Base-by-base conservation (phyloP, 2,329 filamentous ascomycete species). In the Fusarium oxysporum region DNA sequence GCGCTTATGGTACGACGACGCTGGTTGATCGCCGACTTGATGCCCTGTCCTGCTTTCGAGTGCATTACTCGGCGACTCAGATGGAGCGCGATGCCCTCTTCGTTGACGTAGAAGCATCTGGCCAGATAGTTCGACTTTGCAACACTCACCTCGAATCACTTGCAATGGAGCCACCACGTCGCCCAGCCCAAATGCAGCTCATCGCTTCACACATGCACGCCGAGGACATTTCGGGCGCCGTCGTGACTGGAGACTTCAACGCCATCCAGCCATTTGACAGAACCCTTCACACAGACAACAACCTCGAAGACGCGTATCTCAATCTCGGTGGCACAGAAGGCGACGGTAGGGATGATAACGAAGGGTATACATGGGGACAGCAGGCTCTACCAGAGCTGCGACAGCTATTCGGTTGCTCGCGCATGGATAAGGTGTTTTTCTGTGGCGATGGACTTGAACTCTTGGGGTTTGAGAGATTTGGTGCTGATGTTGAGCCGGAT, bases 91-190 rank as follows among this genome's bases (percentile, higher is more conserved):
- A 90, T 73, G 88, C 81, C 6, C 77, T 89, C 3, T 89, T 90
- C 62, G 82, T 89, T n/a, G 88, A 90, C 59, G 48, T 28, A 1
- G 4, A 16, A 1, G 4, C n/a, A 5, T 28, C 35, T 3, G 28
- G 60, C 60, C 38, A 78, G 74, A 54, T 78, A 78, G 0, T 90
- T 10, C 83, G 88, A 8, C 74, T 90, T 8, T 88, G 87, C 78
- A 89, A 89, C 74, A 86, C 85, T 1, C 89, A 91, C 74, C 85
- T 90, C 7, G 89, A 90, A 76, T 89, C 86, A 5, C 79, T 90
- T 21, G 81, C 83, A 0, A 79, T 84, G 1, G 77, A 84, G 8
- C 87, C 86, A 1, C 86, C 87, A 1, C 78, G 83, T 23, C 83
- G 88, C 1, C 86, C 86, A 0, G 72, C 79, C 0, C 88, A 90